Percentiles rank a stretch among this genome's conserved stretches.
Conservation (phyloP, 2,329 filamentous ascomycete species). For the Penicillium nordicum region DNA sequence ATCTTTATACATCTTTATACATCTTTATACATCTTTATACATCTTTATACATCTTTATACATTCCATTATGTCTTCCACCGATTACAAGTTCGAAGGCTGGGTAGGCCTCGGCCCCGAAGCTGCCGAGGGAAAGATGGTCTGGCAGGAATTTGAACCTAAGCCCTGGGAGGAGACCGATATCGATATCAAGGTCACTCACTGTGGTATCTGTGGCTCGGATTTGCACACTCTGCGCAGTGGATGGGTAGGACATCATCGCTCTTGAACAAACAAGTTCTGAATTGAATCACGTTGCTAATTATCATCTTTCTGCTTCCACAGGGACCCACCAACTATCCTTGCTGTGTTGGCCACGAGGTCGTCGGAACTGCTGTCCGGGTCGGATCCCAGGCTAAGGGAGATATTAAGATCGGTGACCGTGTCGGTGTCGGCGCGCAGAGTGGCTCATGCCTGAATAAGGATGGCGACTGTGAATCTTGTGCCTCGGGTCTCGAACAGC, state of each 20-base stretch:
- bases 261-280: not conserved
- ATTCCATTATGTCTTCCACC: constrained; percentile 26
- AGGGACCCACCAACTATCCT: constrained; percentile 37
- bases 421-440: constrained; percentile 59
- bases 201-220: constrained; percentile 65
- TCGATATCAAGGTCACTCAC: constrained; percentile 62
- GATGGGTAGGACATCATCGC: constrained; percentile 28
- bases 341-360: constrained; percentile 64
- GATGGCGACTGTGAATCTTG: constrained; percentile 53
- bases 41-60: not conserved
- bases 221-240: constrained; percentile 56
- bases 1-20: not conserved
- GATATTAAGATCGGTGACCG: constrained; percentile 35
- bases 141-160: constrained; percentile 60
- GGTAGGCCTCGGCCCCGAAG: constrained; percentile 50
- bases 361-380: constrained; percentile 56
- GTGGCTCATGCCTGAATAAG: constrained; percentile 49
- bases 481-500: constrained; percentile 37
- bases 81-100: constrained; percentile 56
- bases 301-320: not conserved
- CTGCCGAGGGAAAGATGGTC: constrained; percentile 52
- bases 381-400: constrained; percentile 47
- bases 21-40: too few relatives aligned
- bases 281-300: not conserved
- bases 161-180: constrained; percentile 61